These are phyloP conservation scores for Citropsis articulata DNA, from an alignment of 345 rosid species.

Conservation along the genomic window DNA sequence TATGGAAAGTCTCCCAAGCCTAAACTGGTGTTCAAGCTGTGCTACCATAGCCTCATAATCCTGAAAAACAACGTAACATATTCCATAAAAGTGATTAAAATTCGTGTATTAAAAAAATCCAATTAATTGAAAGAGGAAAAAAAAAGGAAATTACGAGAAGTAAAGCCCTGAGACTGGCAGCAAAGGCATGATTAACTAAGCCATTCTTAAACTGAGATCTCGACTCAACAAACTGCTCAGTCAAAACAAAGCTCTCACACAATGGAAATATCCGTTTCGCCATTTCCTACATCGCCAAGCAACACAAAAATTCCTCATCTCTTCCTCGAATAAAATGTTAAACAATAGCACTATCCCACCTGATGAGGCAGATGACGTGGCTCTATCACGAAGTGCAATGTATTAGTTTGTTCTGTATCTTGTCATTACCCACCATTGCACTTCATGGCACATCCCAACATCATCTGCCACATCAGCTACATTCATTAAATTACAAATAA, in stretches of 20 bases:
- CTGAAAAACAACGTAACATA: conserved; percentile 36
- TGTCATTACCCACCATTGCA: too few relatives aligned
- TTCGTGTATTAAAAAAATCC: neutral
- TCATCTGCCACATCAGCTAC: neutral
- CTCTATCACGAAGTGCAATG: neutral
- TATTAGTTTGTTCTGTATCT: too few relatives aligned
- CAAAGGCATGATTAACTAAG: conserved; percentile 91
- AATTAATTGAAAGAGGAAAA: conserved; percentile 19
- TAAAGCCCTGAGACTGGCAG: conserved; percentile 88
- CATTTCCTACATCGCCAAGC: conserved; percentile 64
- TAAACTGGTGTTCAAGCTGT: conserved; percentile 95
- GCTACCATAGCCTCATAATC: conserved; percentile 95
- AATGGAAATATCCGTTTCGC: conserved; percentile 79
- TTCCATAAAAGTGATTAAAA: neutral
- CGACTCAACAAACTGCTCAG: conserved; percentile 90
- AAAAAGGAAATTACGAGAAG: conserved; percentile 61
- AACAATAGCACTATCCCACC: conserved; percentile 8
- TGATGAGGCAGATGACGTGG: neutral
- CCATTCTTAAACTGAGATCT: conserved; percentile 95
- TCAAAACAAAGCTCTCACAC: conserved; percentile 79
- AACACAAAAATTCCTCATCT: neutral
- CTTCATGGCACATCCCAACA: neutral
- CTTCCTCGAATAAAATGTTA: neutral
- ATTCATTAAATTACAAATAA: neutral
- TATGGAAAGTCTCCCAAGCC: conserved; percentile 90